Evolutionary conservation across 805 yeast genomes (phyloP).

Genomic region (Candida ortonii): DNA sequence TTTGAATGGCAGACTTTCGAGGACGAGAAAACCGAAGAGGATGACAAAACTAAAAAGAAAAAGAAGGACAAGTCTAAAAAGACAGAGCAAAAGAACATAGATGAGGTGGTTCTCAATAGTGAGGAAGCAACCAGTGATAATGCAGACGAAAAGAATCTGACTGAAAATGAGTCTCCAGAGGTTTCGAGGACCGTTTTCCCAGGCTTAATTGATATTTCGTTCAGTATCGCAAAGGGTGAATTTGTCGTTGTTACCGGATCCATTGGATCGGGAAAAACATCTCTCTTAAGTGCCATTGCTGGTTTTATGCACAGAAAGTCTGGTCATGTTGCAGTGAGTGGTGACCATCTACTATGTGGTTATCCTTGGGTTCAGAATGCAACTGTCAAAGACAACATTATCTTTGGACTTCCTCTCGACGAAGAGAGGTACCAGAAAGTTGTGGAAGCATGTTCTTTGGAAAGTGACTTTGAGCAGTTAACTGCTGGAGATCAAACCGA

Average conservation of each 20-base stretch:
- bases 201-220: conserved; percentile 50
- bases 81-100: too few relatives aligned
- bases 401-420: conserved; percentile 60
- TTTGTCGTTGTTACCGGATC: conserved; percentile 69
- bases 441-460: conserved; percentile 63
- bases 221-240: conserved; percentile 57
- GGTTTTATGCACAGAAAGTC: conserved; percentile 61
- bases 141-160: conserved; percentile 3
- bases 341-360: conserved; percentile 54
- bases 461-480: conserved; percentile 59
- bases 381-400: conserved; percentile 70
- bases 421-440: conserved; percentile 50
- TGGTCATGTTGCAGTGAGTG: conserved; percentile 55
- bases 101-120: conserved; percentile 1
- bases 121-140: background rate
- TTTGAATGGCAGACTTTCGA: conserved; percentile 65
- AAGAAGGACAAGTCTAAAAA: background rate
- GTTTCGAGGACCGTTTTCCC: conserved; percentile 32
- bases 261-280: conserved; percentile 79
- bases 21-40: conserved; percentile 31
- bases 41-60: conserved; percentile 5
- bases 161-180: conserved; percentile 10
- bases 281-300: conserved; percentile 64
- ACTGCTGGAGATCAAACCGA: conserved; percentile 77
- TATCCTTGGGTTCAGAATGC: conserved; percentile 83